phyloP scores from a whole-genome alignment of 164 flowering plant genomes.

The Vitis amurensis region DNA sequence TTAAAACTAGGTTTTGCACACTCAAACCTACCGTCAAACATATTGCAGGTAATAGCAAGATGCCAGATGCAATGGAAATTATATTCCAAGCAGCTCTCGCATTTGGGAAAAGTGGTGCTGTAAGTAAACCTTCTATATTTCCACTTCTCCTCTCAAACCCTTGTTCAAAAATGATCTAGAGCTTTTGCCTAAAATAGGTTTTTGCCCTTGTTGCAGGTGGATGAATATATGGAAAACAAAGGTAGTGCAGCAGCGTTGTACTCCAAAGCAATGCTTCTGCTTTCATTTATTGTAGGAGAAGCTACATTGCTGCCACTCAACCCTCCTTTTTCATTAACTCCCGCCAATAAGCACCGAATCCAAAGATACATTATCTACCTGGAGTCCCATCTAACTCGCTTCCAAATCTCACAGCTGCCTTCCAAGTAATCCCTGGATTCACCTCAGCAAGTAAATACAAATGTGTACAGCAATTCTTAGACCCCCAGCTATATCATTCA shows the following conservation, averaged over 20 bases:
- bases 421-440: conserved; percentile 6
- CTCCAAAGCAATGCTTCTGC: conserved; percentile 45
- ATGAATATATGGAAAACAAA: conserved; percentile 41
- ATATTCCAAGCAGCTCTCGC: conserved; percentile 42
- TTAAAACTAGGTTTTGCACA: conserved; percentile 1
- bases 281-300: conserved; percentile 47
- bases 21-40: not conserved
- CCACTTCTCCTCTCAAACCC: not conserved
- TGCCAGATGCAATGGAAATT: conserved; percentile 60
- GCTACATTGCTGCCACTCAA: conserved; percentile 44
- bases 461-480: conserved; percentile 6
- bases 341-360: conserved; percentile 33
- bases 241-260: conserved; percentile 36
- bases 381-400: conserved; percentile 28
- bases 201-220: conserved; percentile 38
- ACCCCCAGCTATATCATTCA: not conserved
- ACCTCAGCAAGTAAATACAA: conserved; percentile 19
- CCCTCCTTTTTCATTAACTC: conserved; percentile 44
- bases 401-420: conserved; percentile 10
- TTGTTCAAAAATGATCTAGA: not conserved
- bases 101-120: conserved; percentile 47
- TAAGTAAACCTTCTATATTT: conserved; percentile 25
- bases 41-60: conserved; percentile 39
- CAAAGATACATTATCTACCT: conserved; percentile 34
- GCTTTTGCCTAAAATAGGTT: not conserved